phyloP scores from a whole-genome alignment of 257 asterid genomes.

The Solanum bulbocastanum region DNA sequence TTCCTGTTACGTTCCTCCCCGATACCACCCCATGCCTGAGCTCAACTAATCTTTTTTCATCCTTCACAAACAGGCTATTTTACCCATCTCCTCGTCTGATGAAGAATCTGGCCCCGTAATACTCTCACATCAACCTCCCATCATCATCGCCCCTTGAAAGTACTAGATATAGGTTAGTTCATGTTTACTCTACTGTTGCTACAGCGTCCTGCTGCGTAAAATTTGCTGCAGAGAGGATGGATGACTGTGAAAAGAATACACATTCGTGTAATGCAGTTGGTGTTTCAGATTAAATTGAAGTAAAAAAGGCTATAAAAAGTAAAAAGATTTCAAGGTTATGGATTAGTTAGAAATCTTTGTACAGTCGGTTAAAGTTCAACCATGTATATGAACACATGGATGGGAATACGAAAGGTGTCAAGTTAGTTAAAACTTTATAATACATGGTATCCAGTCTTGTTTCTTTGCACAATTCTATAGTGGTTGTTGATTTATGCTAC shows the following conservation, averaged over 20 bases:
- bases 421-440: neutral
- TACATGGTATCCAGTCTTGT: neutral
- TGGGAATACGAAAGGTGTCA: neutral
- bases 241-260: neutral
- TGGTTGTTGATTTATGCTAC: neutral
- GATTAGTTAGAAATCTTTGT: neutral
- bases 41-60: neutral
- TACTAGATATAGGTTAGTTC: neutral
- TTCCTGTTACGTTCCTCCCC: neutral
- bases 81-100: constrained; percentile 21
- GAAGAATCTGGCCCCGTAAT: constrained; percentile 41
- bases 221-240: neutral
- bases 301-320: neutral
- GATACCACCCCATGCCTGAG: neutral
- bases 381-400: neutral
- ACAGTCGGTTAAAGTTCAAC: neutral
- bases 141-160: neutral
- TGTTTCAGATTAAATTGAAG: neutral
- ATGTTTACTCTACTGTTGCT: neutral
- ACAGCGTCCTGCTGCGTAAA: neutral
- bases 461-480: neutral
- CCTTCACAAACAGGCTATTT: constrained; percentile 23
- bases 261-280: neutral
- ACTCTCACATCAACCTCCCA: neutral
- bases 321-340: neutral